These are phyloP conservation scores for Crithidia acanthocephali DNA, from an alignment of 208 protist genomes.

Conservation along the genomic window DNA sequence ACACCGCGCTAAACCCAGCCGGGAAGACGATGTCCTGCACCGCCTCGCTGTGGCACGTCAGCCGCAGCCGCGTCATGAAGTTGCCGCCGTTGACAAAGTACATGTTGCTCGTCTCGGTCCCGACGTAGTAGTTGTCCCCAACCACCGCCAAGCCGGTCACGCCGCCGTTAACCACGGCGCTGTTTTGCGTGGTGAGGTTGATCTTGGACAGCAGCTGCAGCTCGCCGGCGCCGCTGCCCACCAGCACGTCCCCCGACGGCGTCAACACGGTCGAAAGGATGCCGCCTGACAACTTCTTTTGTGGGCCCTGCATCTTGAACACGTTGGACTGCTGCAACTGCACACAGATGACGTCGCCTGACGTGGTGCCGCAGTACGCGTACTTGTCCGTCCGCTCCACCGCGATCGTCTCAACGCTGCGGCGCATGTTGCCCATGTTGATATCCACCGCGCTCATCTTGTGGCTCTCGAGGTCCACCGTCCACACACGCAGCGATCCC, in stretches of 20 bases:
- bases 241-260: constrained; percentile 78
- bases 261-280: constrained; percentile 82
- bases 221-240: constrained; percentile 91
- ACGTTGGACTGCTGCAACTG: constrained; percentile 83
- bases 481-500: constrained; percentile 92
- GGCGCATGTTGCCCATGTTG: constrained; percentile 91
- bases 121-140: constrained; percentile 89
- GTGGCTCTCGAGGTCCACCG: constrained; percentile 82
- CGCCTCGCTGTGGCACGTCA: constrained; percentile 94
- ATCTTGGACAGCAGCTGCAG: constrained; percentile 90
- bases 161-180: constrained; percentile 71
- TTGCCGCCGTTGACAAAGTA: constrained; percentile 93
- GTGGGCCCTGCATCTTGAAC: constrained; percentile 92
- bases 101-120: constrained; percentile 89
- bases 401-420: constrained; percentile 74
- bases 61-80: constrained; percentile 87
- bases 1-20: constrained; percentile 92
- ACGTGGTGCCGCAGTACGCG: constrained; percentile 92
- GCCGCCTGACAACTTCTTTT: constrained; percentile 87
- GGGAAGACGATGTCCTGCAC: constrained; percentile 96
- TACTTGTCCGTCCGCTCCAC: constrained; percentile 90
- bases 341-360: constrained; percentile 93
- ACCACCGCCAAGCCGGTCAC: constrained; percentile 88
- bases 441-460: constrained; percentile 93
- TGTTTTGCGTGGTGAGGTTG: constrained; percentile 83